Conservation (phyloP, 176 grass and related monocot genomes). For the Leersia perrieri region DNA sequence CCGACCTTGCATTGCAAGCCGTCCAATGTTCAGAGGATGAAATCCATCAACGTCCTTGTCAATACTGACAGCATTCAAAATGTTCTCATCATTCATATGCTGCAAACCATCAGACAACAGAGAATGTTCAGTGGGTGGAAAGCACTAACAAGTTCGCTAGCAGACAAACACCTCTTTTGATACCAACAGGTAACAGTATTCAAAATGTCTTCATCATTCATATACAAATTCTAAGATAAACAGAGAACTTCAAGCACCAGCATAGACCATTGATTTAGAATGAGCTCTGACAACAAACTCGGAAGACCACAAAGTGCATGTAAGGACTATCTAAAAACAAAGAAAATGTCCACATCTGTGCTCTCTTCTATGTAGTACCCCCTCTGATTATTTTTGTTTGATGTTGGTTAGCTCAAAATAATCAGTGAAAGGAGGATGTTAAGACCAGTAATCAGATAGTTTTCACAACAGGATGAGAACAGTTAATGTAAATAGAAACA, state of each 20-base stretch:
- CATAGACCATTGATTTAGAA: neutral
- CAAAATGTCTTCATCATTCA: slow-evolving; percentile 47
- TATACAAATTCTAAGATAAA: slow-evolving; percentile 14
- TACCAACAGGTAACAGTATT: slow-evolving; percentile 38
- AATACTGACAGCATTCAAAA: slow-evolving; percentile 79
- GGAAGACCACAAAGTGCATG: neutral
- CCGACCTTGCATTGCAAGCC: slow-evolving; percentile 93
- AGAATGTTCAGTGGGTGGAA: neutral
- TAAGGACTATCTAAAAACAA: neutral
- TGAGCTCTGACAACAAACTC: neutral
- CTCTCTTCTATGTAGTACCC: too few species aligned
- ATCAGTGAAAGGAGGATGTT: too few species aligned
- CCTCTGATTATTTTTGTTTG: too few species aligned
- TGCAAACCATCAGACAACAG: slow-evolving; percentile 37
- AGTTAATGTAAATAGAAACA: neutral
- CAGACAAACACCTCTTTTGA: slow-evolving; percentile 68
- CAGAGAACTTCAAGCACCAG: neutral
- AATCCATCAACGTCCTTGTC: slow-evolving; percentile 94
- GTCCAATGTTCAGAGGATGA: slow-evolving; percentile 93
- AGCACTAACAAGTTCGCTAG: neutral
- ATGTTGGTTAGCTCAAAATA: too few species aligned
- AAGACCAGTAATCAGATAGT: neutral
- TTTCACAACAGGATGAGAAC: neutral
- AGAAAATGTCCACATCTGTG: neutral
- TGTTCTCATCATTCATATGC: slow-evolving; percentile 96